A percentile compares a stretch with the other conserved stretches of the same genome.
Evolutionary conservation across 352 stramenopile species (phyloP).

Genomic region (Globisporangium radiosum): DNA sequence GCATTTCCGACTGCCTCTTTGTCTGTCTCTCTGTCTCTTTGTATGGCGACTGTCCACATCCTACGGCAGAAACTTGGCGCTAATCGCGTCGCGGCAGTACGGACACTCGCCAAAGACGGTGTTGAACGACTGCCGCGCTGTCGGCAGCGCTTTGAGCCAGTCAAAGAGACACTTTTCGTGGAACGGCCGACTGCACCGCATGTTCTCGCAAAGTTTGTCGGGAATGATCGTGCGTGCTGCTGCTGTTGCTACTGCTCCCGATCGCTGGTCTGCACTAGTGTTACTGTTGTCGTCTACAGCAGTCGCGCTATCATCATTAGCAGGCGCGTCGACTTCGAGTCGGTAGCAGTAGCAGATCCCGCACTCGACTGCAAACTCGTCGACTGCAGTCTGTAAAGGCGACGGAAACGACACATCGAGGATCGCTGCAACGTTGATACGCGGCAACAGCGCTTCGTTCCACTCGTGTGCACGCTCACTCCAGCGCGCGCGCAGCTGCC

Average conservation of each 20-base stretch:
- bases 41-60: too few relatives aligned
- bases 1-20: too few relatives aligned
- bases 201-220: constrained; percentile 82
- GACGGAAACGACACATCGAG: constrained; percentile 60
- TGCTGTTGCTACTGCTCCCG: neutral
- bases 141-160: constrained; percentile 86
- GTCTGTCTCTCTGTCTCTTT: too few relatives aligned
- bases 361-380: constrained; percentile 81
- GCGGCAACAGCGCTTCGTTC: constrained; percentile 40
- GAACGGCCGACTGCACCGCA: constrained; percentile 78
- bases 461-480: constrained; percentile 46
- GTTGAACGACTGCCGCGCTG: constrained; percentile 85
- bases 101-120: constrained; percentile 88
- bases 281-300: too few relatives aligned
- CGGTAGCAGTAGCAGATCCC: constrained; percentile 89
- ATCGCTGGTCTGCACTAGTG: too few relatives aligned
- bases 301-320: too few relatives aligned
- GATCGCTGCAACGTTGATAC: constrained; percentile 64
- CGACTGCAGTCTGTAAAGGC: constrained; percentile 30
- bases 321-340: constrained; percentile 26
- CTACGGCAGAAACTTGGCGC: constrained; percentile 49
- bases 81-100: constrained; percentile 87
- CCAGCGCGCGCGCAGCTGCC: constrained; percentile 49
- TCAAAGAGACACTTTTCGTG: constrained; percentile 86
- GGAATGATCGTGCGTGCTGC: constrained; percentile 38